Percentiles rank a stretch among this genome's conserved stretches.
Conservation (phyloP, 2,329 filamentous ascomycete genomes). For the Pezizomycotina sp. region DNA sequence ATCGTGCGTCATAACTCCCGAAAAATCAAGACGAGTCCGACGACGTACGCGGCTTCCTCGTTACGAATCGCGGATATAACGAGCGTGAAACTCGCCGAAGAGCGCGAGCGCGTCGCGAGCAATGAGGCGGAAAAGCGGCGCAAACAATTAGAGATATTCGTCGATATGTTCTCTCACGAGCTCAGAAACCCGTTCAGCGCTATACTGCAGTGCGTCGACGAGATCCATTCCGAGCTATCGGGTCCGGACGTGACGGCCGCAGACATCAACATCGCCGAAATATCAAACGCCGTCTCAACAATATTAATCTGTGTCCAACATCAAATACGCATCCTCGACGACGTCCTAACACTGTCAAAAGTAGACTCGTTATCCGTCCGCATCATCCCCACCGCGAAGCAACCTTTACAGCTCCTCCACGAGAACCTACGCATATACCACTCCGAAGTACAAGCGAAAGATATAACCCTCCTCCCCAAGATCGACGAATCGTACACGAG, state of each 20-base stretch:
- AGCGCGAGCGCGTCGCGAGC: slow-evolving; percentile 21
- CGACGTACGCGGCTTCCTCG: too few relatives aligned
- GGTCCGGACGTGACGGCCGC: slow-evolving; percentile 7
- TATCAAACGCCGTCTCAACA: slow-evolving; percentile 43
- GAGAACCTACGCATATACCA: slow-evolving; percentile 65
- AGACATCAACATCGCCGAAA: slow-evolving; percentile 47
- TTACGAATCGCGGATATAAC: too few relatives aligned
- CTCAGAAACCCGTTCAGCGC: slow-evolving; percentile 61
- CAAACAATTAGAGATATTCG: slow-evolving; percentile 62
- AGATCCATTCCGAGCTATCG: slow-evolving; percentile 35
- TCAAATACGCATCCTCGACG: slow-evolving; percentile 56
- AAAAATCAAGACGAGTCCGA: too few relatives aligned
- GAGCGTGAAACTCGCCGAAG: slow-evolving; percentile 21
- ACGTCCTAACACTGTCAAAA: slow-evolving; percentile 50
- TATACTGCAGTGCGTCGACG: slow-evolving; percentile 60
- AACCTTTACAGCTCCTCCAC: slow-evolving; percentile 51
- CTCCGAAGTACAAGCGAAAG: slow-evolving; percentile 52
- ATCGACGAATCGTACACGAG: slow-evolving; percentile 51
- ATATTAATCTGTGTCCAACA: slow-evolving; percentile 69
- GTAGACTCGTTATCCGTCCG: slow-evolving; percentile 35
- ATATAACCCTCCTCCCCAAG: slow-evolving; percentile 53
- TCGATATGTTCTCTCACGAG: slow-evolving; percentile 42
- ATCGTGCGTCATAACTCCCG: too few relatives aligned
- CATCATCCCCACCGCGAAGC: slow-evolving; percentile 53
- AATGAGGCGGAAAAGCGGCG: slow-evolving; percentile 40